A percentile compares a stretch with the other conserved stretches of the same genome.
Conservation (phyloP, 2,329 filamentous ascomycete genomes). For the Dothiorella sarmentorum region DNA sequence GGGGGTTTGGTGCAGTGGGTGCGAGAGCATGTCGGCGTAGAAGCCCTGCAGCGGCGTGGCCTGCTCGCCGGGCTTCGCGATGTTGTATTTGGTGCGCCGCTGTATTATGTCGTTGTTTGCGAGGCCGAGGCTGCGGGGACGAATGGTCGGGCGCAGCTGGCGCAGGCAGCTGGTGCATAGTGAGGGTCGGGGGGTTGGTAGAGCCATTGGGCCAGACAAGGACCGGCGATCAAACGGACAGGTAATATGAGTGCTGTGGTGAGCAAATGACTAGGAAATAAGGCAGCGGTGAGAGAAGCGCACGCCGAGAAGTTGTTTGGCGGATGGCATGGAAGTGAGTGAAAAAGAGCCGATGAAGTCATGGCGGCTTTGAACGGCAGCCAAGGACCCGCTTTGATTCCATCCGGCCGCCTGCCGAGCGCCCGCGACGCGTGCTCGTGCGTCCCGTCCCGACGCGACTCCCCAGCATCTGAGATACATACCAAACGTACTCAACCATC, state of each 20-base stretch:
- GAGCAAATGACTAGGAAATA: not conserved
- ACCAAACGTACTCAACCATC: not conserved
- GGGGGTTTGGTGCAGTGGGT: slow-evolving; percentile 22
- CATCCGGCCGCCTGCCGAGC: not conserved
- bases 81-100: slow-evolving; percentile 31
- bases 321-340: not conserved
- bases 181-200: not conserved
- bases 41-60: slow-evolving; percentile 37
- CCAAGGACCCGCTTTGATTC: no score
- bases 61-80: slow-evolving; percentile 37
- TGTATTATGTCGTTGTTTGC: slow-evolving; percentile 36
- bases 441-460: not conserved
- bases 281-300: not conserved
- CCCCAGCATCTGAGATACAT: no score
- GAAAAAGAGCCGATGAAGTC: slow-evolving; percentile 18
- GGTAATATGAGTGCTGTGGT: no score
- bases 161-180: slow-evolving; percentile 17
- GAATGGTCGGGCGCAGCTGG: slow-evolving; percentile 5
- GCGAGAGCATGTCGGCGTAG: slow-evolving; percentile 38
- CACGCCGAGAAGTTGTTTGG: not conserved
- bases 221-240: no score
- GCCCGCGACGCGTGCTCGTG: slow-evolving; percentile 8
- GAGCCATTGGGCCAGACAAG: slow-evolving; percentile 8
- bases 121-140: slow-evolving; percentile 24
- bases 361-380: not conserved